A percentile compares a stretch with the other conserved stretches of the same genome.
Evolutionary conservation across 2,329 filamentous ascomycete species (phyloP).

Genomic region (Epichloe typhina): DNA sequence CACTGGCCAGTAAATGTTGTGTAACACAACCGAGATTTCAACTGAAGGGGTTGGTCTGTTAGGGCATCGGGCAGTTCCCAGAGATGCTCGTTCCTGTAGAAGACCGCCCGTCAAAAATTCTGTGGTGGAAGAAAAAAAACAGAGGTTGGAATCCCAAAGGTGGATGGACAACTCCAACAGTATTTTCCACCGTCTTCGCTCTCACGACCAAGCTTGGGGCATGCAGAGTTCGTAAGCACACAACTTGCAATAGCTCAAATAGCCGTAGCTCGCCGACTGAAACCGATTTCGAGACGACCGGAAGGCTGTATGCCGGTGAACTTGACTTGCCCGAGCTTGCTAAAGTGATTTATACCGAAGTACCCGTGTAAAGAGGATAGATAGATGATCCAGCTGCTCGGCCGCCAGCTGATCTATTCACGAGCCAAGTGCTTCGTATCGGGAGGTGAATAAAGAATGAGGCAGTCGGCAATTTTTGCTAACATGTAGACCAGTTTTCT

Average conservation of each 20-base stretch:
- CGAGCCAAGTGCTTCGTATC: not conserved
- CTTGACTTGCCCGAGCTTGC: not conserved
- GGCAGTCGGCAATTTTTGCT: not conserved
- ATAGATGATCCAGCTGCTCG: not conserved
- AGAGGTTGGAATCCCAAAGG: not conserved
- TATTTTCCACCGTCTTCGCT: not conserved
- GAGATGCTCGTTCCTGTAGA: not conserved
- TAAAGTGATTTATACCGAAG: not conserved
- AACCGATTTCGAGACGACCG: not conserved
- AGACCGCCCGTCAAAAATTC: not conserved
- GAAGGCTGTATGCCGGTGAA: not conserved
- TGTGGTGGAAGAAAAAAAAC: not conserved
- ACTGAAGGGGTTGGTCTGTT: not conserved
- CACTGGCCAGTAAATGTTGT: not conserved
- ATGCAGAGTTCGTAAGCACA: not conserved
- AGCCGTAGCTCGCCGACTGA: not conserved
- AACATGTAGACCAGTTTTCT: not conserved
- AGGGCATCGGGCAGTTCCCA: not conserved
- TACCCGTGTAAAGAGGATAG: not conserved
- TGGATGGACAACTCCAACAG: not conserved
- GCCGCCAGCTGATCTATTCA: not conserved
- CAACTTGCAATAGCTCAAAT: not conserved
- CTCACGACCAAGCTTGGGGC: not conserved
- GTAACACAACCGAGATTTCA: constrained; percentile 1
- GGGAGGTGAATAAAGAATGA: not conserved